phyloP scores from a whole-genome alignment of 352 stramenopile species.

The Phytophthora tubulina region DNA sequence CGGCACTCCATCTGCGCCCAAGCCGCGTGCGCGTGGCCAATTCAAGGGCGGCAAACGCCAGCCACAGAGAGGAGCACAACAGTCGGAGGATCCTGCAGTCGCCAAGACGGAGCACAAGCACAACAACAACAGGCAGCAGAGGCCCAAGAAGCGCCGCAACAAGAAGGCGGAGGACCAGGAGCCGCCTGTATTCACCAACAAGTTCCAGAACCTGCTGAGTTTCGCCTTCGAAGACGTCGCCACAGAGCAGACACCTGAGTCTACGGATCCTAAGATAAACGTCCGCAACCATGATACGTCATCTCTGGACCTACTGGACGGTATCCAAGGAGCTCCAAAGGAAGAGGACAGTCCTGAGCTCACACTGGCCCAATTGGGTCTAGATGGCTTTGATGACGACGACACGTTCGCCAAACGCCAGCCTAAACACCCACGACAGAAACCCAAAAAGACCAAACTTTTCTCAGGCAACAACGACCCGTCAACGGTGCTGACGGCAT shows the following conservation, averaged over 20 bases:
- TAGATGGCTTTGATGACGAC: constrained; percentile 44
- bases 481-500: constrained; percentile 41
- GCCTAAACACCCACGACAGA: constrained; percentile 46
- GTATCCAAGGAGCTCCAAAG: constrained; percentile 35
- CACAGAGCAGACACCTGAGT: neutral
- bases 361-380: constrained; percentile 57
- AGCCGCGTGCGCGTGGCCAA: constrained; percentile 64
- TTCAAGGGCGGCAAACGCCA: constrained; percentile 54
- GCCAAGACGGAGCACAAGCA: constrained; percentile 7
- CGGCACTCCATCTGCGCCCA: constrained; percentile 46
- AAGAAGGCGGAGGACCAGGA: constrained; percentile 32
- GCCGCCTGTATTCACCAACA: constrained; percentile 76
- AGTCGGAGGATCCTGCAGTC: constrained; percentile 1
- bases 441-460: constrained; percentile 53
- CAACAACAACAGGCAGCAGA: constrained; percentile 28
- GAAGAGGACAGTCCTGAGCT: constrained; percentile 44
- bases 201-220: constrained; percentile 86
- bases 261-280: constrained; percentile 22
- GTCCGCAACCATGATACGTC: neutral
- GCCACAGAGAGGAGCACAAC: neutral
- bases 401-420: constrained; percentile 46
- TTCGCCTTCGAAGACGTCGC: constrained; percentile 68
- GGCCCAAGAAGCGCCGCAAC: constrained; percentile 34
- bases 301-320: constrained; percentile 33
- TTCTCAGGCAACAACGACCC: constrained; percentile 44